Conservation (phyloP, 805 yeast species). For the Lipomyces anomalus region DNA sequence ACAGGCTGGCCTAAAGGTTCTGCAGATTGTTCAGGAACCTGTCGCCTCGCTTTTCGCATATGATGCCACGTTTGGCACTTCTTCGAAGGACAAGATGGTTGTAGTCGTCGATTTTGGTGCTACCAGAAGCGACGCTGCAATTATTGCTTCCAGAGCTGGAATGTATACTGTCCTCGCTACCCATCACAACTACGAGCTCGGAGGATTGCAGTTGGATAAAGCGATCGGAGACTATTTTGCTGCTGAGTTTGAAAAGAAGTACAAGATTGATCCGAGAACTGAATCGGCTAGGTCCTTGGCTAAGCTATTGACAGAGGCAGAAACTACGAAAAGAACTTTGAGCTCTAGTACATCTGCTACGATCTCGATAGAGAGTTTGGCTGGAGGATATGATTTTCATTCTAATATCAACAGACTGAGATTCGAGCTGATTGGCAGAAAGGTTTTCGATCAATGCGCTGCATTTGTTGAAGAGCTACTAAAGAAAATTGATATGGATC, state of each 20-base stretch:
- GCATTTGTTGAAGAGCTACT: slow-evolving; percentile 70
- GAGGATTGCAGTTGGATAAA: slow-evolving; percentile 82
- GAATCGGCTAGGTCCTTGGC: slow-evolving; percentile 75
- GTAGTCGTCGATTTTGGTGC: slow-evolving; percentile 98
- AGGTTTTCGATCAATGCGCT: slow-evolving; percentile 68
- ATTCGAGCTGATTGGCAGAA: slow-evolving; percentile 80
- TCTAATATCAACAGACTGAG: slow-evolving; percentile 89
- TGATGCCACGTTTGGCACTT: slow-evolving; percentile 38
- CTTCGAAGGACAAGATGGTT: slow-evolving; percentile 59
- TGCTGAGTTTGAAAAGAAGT: slow-evolving; percentile 88
- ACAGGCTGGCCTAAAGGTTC: slow-evolving; percentile 69
- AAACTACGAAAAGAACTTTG: slow-evolving; percentile 81
- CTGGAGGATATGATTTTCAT: slow-evolving; percentile 91
- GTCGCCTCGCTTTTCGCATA: slow-evolving; percentile 86
- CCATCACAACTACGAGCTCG: slow-evolving; percentile 71
- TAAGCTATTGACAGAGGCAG: slow-evolving; percentile 77
- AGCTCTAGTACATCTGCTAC: slow-evolving; percentile 84
- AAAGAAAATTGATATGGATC: slow-evolving; percentile 75
- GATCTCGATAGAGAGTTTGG: slow-evolving; percentile 89
- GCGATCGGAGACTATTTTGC: slow-evolving; percentile 79
- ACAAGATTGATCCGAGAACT: slow-evolving; percentile 68
- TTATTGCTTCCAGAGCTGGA: slow-evolving; percentile 89
- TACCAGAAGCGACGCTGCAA: slow-evolving; percentile 91
- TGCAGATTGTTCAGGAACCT: slow-evolving; percentile 89
- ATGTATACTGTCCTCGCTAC: slow-evolving; percentile 83